Evolutionary conservation across 305 asterid species (phyloP).

Genomic region (Lippia alba): DNA sequence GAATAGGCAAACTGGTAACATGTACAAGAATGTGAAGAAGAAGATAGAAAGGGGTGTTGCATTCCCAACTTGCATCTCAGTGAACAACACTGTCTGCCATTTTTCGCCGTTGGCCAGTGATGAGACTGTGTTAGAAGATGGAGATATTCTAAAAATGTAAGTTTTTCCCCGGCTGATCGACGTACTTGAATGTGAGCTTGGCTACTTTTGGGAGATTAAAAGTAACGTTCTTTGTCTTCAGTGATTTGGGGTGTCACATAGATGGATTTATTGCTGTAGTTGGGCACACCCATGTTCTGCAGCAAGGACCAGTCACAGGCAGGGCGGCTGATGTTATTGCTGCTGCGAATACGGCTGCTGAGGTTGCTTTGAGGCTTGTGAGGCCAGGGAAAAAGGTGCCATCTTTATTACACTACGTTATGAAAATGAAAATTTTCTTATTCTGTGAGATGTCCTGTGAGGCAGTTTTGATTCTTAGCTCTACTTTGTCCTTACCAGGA

Average conservation of each 20-base stretch:
- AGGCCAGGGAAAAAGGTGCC: conserved; percentile 74
- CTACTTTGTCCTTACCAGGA: not conserved
- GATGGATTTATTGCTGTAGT: conserved; percentile 87
- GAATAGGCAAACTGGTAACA: conserved; percentile 68
- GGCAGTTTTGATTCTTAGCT: not conserved
- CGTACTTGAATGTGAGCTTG: not conserved
- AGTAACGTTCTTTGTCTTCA: conserved; percentile 40
- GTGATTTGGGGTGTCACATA: conserved; percentile 85
- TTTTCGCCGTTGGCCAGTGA: conserved; percentile 72
- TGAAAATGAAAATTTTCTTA: not conserved
- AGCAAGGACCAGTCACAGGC: conserved; percentile 75
- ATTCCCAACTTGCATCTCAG: conserved; percentile 79
- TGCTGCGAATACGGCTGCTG: conserved; percentile 84
- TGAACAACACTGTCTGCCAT: conserved; percentile 76
- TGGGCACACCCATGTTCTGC: conserved; percentile 78
- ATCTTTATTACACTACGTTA: not conserved
- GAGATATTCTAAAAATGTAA: conserved; percentile 72
- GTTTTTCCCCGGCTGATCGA: conserved; percentile 17
- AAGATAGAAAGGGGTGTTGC: conserved; percentile 83
- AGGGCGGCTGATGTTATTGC: conserved; percentile 81
- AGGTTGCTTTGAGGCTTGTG: conserved; percentile 78
- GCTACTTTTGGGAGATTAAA: not conserved
- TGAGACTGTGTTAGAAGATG: conserved; percentile 60
- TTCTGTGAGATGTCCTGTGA: not conserved
- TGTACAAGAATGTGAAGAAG: conserved; percentile 81